A percentile compares a stretch with the other conserved stretches of the same genome.
Evolutionary conservation across 768 basidiomycete species (phyloP).

Genomic region (Filobasidium floriforme): DNA sequence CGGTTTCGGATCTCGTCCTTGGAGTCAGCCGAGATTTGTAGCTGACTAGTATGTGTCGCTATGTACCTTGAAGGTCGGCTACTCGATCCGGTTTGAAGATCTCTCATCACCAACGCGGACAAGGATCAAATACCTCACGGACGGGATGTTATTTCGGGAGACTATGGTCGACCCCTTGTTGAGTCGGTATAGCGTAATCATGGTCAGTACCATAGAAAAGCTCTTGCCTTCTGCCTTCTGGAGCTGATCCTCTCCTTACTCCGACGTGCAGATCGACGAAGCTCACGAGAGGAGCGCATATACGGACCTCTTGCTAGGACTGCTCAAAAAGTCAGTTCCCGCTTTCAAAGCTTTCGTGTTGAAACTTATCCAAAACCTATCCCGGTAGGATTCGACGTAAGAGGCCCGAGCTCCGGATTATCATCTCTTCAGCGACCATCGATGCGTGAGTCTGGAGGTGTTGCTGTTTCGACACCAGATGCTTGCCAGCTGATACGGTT

Average conservation of each 20-base stretch:
- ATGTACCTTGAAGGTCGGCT: slow-evolving; percentile 65
- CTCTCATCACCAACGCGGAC: slow-evolving; percentile 76
- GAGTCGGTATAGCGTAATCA: slow-evolving; percentile 87
- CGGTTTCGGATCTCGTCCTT: background rate
- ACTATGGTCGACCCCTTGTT: slow-evolving; percentile 84
- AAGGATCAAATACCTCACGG: slow-evolving; percentile 89
- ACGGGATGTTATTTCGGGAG: slow-evolving; percentile 96
- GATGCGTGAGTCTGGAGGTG: slow-evolving; percentile 55
- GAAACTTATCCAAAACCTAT: slow-evolving; percentile 18
- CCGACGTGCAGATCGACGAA: slow-evolving; percentile 69
- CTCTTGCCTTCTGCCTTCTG: background rate
- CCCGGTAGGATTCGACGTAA: slow-evolving; percentile 73
- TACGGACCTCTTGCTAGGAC: slow-evolving; percentile 82
- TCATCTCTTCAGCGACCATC: slow-evolving; percentile 93
- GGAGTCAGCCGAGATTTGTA: background rate
- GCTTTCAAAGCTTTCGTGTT: background rate
- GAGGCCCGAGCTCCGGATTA: slow-evolving; percentile 76
- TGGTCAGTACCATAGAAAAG: slow-evolving; percentile 54
- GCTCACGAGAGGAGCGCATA: slow-evolving; percentile 95
- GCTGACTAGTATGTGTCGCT: background rate
- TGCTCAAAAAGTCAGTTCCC: slow-evolving; percentile 72
- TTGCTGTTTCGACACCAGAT: background rate
- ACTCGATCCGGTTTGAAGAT: slow-evolving; percentile 94
- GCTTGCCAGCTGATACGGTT: background rate
- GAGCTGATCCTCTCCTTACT: background rate